Evolutionary conservation across 257 asterid genomes (phyloP).

Genomic region (Solanum tacnaense): DNA sequence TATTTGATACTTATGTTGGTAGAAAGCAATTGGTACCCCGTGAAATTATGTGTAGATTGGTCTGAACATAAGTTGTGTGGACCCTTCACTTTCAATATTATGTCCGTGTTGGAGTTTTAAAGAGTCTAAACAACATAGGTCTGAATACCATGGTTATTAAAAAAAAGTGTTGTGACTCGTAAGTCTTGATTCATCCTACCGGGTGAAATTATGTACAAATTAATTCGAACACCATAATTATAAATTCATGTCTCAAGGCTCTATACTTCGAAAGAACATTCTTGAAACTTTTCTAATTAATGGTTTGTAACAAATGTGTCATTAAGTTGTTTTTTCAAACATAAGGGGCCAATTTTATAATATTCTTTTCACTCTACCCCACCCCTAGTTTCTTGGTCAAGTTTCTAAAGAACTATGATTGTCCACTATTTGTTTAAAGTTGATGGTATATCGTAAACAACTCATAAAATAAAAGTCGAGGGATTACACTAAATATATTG

Average conservation of each 20-base stretch:
- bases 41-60: neutral
- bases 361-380: neutral
- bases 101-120: neutral
- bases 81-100: neutral
- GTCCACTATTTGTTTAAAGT: neutral
- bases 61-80: too few relatives aligned
- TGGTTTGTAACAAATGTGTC: neutral
- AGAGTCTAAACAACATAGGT: neutral
- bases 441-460: neutral
- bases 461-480: accelerated
- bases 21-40: neutral
- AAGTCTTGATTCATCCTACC: neutral
- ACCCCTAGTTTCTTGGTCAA: neutral
- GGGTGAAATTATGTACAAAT: neutral
- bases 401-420: neutral
- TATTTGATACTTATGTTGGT: neutral
- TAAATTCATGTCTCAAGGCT: neutral
- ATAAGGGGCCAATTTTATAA: neutral
- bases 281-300: neutral
- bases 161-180: too few relatives aligned
- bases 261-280: neutral
- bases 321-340: neutral
- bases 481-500: neutral
- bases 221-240: neutral
- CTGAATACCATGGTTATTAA: neutral